Base-by-base conservation (phyloP, 2,329 filamentous ascomycete genomes). In the Colletotrichum spaethianum region DNA sequence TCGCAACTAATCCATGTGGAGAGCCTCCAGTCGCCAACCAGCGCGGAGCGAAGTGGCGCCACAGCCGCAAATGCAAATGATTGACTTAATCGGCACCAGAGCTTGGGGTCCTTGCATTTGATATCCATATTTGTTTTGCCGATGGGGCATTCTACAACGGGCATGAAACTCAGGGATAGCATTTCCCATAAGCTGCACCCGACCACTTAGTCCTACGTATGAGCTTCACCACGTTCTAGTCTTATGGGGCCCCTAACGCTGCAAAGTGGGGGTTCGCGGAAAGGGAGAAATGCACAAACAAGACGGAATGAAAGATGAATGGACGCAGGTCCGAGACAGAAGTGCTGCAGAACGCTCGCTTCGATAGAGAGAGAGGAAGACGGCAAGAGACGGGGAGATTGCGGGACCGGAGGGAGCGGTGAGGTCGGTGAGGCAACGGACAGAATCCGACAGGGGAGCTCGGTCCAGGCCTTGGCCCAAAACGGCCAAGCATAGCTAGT, bases 341-440 rank as follows among this genome's bases (percentile, higher is more conserved):
- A 6, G 16, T 20, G 42, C n/a, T 38, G 42, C 44, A 62, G 31
- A 20, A 38, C 11, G 12, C n/a, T 2, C 46, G 44, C 12, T 20
- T 62, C 28, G 31, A 62, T 33, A 33, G 42, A 38, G 33, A 7
- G 20, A n/a, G 16, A 52, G 5, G 46, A 14, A 14, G 38, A 11
- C n/a, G 42, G 20, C 14, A 55, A 48, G 26, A 56, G 57, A 12
- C 26, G 26, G 20, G 8, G 8, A 36, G 36, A 42, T 36, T 71
- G 64, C 64, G 69, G 64, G 18, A 63, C 52, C 69, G 28, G 68
- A 71, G 57, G 42, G 50, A 48, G 46, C 26, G 55, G 50, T 68
- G 68, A 62, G 53, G 63, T 57, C 68, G 64, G 68, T 59, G 68
- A 68, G 56, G 48, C 42, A 46, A 59, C 69, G 69, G 64, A 68